Evolutionary conservation across 2,329 filamentous ascomycete genomes (phyloP), one percentile per base, ranked within the genome.

Genomic region (Rutstroemia sydowiana): DNA sequence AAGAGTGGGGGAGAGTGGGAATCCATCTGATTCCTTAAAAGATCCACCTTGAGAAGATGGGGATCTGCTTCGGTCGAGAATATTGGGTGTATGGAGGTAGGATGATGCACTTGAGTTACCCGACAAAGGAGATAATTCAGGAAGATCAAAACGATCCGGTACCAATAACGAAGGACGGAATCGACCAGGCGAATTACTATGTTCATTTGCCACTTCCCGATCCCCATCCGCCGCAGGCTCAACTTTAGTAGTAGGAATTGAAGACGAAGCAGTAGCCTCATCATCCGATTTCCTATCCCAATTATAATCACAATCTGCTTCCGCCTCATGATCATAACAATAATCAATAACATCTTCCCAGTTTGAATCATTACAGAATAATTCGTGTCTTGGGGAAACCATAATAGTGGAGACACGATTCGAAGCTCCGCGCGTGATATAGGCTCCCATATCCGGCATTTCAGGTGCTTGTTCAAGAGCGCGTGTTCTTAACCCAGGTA

Each of bases 301-400:
- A 41, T 81, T 76, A 59, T 82, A 85, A 55, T 85, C 76, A 61
- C 79, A 85, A 65, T 84, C 73, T 7, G 81, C 82, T 64, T 85
- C 82, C 11, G 76, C 80, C 57, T 81, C 82, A 59, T 86, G 79
- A 57, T 85, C 81, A 61, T 86, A 86, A 62, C 79, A 84, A 65
- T 84, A 86, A 62, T 86, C 82, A 55, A 86, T 85, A 56, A 81
- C 81, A 48, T 84, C 81, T 60, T 86, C 82, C 82, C 82, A n/a
- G n/a, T n/a, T n/a, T n/a, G n/a, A 86, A 58, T 71, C 67, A 43
- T 82, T 59, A 3, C n/a, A 41, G 5, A 44, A 31, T 10, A 46
- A 16, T 11, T 21, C n/a, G 21, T 30, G 32, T 13, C 39, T 45
- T 8, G 32, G 18, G 18, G 21, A 20, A 41, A 41, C 5, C 37